phyloP scores from a whole-genome alignment of 331 rosid genomes.

The Malus hybrid region DNA sequence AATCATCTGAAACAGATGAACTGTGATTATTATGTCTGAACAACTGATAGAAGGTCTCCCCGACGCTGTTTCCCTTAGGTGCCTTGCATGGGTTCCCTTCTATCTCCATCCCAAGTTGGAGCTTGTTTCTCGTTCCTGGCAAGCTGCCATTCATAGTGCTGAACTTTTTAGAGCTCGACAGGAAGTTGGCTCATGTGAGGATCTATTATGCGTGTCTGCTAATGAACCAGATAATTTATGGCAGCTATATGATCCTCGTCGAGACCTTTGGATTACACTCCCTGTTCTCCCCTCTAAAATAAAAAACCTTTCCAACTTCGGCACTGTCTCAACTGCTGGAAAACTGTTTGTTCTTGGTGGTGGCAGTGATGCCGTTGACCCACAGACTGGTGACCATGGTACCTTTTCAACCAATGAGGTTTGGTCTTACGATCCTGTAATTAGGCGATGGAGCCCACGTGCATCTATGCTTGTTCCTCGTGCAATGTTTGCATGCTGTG shows the following conservation, averaged over 20 bases:
- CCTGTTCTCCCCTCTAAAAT: conserved; percentile 90
- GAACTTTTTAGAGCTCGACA: conserved; percentile 73
- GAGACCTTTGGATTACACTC: conserved; percentile 87
- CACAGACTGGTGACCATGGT: conserved; percentile 95
- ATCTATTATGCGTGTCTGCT: conserved; percentile 74
- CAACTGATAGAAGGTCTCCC: conserved; percentile 92
- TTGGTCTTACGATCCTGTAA: conserved; percentile 89
- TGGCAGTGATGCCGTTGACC: conserved; percentile 92
- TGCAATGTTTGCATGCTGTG: conserved; percentile 95
- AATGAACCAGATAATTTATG: conserved; percentile 90
- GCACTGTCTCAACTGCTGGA: conserved; percentile 77
- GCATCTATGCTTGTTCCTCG: conserved; percentile 93
- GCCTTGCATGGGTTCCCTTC: conserved; percentile 93
- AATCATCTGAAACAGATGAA: conserved; percentile 39
- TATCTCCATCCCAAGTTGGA: conserved; percentile 73
- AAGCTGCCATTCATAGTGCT: conserved; percentile 64
- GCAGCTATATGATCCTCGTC: conserved; percentile 85
- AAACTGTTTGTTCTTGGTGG: conserved; percentile 94
- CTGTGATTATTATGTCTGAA: conserved; percentile 65
- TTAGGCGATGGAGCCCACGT: conserved; percentile 60
- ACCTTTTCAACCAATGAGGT: conserved; percentile 92
- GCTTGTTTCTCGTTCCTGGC: conserved; percentile 86
- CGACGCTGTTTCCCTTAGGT: conserved; percentile 79
- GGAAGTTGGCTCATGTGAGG: conserved; percentile 79
- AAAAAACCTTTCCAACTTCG: conserved; percentile 84